phyloP scores from a whole-genome alignment of 2,329 filamentous ascomycete genomes.

The Ophiognomonia clavigignenti-juglandacearum region DNA sequence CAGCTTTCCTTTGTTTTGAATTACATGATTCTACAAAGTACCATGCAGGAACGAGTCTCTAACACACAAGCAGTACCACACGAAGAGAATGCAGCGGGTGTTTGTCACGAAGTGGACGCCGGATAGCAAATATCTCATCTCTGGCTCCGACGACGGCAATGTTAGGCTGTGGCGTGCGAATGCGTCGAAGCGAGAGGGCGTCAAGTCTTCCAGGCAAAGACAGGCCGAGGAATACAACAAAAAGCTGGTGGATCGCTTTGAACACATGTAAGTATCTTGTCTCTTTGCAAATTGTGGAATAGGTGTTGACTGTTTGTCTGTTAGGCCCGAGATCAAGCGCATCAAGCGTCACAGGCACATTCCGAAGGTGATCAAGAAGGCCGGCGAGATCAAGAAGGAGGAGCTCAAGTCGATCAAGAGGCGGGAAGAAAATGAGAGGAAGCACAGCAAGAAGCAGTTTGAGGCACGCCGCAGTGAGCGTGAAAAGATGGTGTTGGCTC shows the following conservation, averaged over 20 bases:
- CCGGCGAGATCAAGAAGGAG: constrained; percentile 86
- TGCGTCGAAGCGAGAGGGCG: constrained; percentile 74
- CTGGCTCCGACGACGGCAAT: constrained; percentile 81
- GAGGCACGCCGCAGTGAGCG: constrained; percentile 52
- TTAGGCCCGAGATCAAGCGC: constrained; percentile 74
- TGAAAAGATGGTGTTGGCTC: constrained; percentile 85
- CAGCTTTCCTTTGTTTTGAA: too few relatives aligned
- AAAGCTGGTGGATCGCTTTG: constrained; percentile 75
- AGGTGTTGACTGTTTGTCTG: not conserved
- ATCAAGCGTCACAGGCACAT: constrained; percentile 90
- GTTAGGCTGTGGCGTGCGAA: constrained; percentile 79
- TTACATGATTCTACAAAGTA: too few relatives aligned
- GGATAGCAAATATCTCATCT: constrained; percentile 84
- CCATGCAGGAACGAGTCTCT: too few relatives aligned
- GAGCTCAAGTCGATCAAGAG: constrained; percentile 85
- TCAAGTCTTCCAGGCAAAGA: constrained; percentile 80
- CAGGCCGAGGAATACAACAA: constrained; percentile 91
- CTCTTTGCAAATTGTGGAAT: not conserved
- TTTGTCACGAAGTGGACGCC: constrained; percentile 82
- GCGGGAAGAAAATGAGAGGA: constrained; percentile 88
- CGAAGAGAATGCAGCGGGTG: constrained; percentile 94
- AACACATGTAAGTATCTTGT: constrained; percentile 61
- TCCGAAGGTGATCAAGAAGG: constrained; percentile 93
- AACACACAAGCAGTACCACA: constrained; percentile 62
- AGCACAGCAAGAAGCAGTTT: constrained; percentile 81